These are phyloP conservation scores for Cenchrus fungigraminus DNA, from an alignment of 176 grass and related monocot genomes.

Conservation along the genomic window DNA sequence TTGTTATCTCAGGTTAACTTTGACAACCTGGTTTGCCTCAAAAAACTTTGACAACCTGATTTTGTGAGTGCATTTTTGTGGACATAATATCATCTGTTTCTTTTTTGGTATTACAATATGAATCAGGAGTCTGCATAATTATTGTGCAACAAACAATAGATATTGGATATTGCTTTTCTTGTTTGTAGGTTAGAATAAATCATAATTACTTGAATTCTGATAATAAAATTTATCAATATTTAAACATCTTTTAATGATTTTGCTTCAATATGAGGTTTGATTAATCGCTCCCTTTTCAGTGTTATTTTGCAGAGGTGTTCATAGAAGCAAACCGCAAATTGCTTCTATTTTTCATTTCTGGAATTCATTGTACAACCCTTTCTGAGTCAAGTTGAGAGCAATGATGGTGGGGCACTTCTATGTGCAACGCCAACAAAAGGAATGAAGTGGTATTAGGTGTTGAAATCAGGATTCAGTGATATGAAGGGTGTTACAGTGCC, in stretches of 20 bases:
- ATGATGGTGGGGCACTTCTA: neutral
- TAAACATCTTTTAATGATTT: neutral
- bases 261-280: neutral
- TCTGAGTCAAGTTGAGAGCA: neutral
- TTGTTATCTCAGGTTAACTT: too few relatives aligned
- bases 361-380: neutral
- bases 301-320: constrained; percentile 17
- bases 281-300: neutral
- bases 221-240: neutral
- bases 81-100: neutral
- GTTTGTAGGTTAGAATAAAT: neutral
- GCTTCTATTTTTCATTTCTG: neutral
- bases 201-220: neutral
- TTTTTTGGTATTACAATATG: neutral
- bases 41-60: too few relatives aligned
- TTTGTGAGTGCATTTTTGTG: too few relatives aligned
- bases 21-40: too few relatives aligned
- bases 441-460: constrained; percentile 63
- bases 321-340: neutral
- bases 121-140: neutral
- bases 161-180: neutral
- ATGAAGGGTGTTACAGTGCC: constrained; percentile 48
- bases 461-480: constrained; percentile 36
- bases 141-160: neutral
- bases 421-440: constrained; percentile 20